phyloP scores from a whole-genome alignment of 2,329 filamentous ascomycete species.

The Neofusicoccum laricinum region DNA sequence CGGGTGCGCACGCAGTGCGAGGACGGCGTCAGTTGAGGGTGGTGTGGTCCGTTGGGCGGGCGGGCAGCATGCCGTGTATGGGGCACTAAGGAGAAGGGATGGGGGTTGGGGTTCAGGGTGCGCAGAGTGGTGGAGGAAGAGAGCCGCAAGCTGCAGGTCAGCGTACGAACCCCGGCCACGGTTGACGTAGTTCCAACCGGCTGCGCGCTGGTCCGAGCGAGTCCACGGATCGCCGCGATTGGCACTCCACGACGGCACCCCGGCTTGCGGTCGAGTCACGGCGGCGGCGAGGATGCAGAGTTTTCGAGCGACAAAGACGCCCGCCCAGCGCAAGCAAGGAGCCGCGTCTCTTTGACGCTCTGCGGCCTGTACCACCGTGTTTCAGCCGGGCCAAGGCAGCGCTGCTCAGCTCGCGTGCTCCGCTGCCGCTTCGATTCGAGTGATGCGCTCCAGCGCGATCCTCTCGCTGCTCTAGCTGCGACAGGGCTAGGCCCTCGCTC shows the following conservation, averaged over 20 bases:
- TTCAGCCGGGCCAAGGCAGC: not conserved
- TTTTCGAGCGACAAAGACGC: constrained; percentile 5
- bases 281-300: not conserved
- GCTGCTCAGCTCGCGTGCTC: not conserved
- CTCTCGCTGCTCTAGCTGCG: not conserved
- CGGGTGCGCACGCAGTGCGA: not conserved
- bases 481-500: not conserved
- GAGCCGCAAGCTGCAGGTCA: constrained; percentile 6
- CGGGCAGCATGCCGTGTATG: not conserved
- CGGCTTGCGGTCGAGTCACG: not conserved
- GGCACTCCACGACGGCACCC: not conserved
- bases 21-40: not conserved
- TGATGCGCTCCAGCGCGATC: not conserved
- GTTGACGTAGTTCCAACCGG: constrained; percentile 15
- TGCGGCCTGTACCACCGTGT: not conserved
- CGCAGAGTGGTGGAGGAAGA: constrained; percentile 11
- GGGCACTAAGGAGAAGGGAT: not conserved
- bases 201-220: not conserved
- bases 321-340: not conserved
- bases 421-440: not conserved
- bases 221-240: constrained; percentile 3
- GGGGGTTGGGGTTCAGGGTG: not conserved
- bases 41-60: not conserved
- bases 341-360: not conserved
- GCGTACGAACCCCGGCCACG: not conserved